A percentile compares a stretch with the other conserved stretches of the same genome.
Evolutionary conservation across 306 rosid genomes (phyloP).

Genomic region (Ormosia emarginata): DNA sequence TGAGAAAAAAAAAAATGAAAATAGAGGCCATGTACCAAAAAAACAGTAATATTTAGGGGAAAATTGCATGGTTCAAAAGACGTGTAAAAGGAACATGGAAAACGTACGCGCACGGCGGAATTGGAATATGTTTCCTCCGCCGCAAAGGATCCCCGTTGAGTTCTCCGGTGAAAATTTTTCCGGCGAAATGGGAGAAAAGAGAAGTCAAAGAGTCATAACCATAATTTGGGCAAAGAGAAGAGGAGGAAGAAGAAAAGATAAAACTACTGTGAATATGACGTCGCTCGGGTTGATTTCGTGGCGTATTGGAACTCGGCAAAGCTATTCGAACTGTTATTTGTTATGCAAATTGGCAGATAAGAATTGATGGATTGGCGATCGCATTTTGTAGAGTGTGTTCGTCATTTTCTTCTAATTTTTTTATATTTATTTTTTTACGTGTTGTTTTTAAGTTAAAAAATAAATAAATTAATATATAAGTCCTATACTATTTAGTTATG

Average conservation of each 20-base stretch:
- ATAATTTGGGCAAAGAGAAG: neutral
- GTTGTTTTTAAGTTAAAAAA: no score
- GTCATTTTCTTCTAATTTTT: neutral
- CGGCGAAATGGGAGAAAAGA: neutral
- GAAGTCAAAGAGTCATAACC: conserved; percentile 11
- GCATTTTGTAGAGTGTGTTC: neutral
- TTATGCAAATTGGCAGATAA: neutral
- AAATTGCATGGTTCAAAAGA: neutral
- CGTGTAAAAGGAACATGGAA: neutral
- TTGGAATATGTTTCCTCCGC: neutral
- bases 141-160: neutral
- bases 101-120: neutral
- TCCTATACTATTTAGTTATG: no score
- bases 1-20: neutral
- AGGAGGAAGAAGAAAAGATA: neutral
- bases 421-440: neutral
- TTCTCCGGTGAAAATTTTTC: neutral
- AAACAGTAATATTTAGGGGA: neutral
- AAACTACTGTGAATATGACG: neutral
- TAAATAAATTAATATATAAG: no score
- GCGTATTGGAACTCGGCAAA: neutral
- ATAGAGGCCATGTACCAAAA: neutral
- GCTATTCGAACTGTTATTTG: neutral
- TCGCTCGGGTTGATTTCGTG: neutral
- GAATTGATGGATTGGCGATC: neutral